Evolutionary conservation across 352 stramenopile species (phyloP).

Genomic region (Plasmopara viticola): DNA sequence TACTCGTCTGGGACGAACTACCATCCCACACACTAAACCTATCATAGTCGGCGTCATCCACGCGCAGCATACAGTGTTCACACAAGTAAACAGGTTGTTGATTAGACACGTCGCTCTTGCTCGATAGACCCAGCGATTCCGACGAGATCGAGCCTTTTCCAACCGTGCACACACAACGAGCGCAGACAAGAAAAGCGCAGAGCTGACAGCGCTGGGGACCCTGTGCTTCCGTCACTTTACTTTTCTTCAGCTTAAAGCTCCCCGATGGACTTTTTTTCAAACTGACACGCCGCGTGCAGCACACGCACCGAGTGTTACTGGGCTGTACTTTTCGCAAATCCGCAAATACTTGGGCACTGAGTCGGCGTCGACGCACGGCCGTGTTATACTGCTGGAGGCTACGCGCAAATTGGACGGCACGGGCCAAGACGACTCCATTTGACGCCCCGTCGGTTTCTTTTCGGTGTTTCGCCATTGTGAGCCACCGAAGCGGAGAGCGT

Average conservation of each 20-base stretch:
- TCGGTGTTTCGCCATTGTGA: conserved; percentile 12
- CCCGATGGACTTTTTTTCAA: conserved; percentile 17
- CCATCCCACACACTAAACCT: conserved; percentile 22
- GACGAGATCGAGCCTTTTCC: conserved; percentile 13
- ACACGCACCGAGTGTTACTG: conserved; percentile 22
- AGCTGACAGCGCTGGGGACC: conserved; percentile 50
- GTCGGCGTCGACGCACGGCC: conserved; percentile 24
- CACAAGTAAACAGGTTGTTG: conserved; percentile 45
- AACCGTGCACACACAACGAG: conserved; percentile 37
- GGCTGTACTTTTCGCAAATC: conserved; percentile 26
- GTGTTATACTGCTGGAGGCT: conserved; percentile 16
- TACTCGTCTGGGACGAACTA: conserved; percentile 15
- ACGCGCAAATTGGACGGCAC: conserved; percentile 17
- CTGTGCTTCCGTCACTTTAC: conserved; percentile 7
- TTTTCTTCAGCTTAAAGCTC: conserved; percentile 8
- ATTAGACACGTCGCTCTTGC: conserved; percentile 17
- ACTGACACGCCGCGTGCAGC: conserved; percentile 31
- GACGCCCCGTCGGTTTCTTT: conserved; percentile 24
- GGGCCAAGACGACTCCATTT: conserved; percentile 15
- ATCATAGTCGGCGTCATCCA: conserved; percentile 51
- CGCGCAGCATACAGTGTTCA: conserved; percentile 41
- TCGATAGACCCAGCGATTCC: conserved; percentile 4
- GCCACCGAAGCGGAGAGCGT: conserved; percentile 15
- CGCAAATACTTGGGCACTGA: conserved; percentile 33
- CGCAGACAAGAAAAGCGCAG: conserved; percentile 55